phyloP scores from a whole-genome alignment of 169 alveolate genomes.

The Plasmodium adleri region DNA sequence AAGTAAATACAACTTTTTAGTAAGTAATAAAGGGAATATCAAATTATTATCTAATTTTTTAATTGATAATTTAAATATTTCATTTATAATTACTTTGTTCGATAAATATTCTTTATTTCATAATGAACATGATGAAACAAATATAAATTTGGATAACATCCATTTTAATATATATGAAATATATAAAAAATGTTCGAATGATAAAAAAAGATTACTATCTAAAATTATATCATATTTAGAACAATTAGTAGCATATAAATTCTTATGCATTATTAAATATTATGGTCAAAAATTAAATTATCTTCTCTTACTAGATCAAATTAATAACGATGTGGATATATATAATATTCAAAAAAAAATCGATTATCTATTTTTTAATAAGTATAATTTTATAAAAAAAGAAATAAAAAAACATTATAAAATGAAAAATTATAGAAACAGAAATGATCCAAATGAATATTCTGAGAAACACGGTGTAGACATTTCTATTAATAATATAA shows the following conservation, averaged over 20 bases:
- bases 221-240: conserved; percentile 48
- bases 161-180: conserved; percentile 30
- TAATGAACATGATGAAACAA: conserved; percentile 3
- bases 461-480: no score
- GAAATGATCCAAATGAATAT: background rate
- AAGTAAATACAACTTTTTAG: conserved; percentile 32
- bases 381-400: conserved; percentile 1
- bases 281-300: conserved; percentile 29
- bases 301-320: conserved; percentile 16
- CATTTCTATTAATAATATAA: background rate
- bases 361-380: conserved; percentile 25
- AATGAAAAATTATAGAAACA: background rate
- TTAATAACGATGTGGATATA: conserved; percentile 22
- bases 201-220: conserved; percentile 10
- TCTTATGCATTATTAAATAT: conserved; percentile 11
- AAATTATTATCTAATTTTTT: conserved; percentile 22
- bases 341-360: conserved; percentile 28
- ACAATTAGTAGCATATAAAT: conserved; percentile 35
- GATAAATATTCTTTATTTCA: conserved; percentile 15
- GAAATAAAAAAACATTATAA: background rate
- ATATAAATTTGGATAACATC: conserved; percentile 6
- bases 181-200: conserved; percentile 26
- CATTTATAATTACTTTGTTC: conserved; percentile 24
- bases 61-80: conserved; percentile 17
- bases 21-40: conserved; percentile 50